Evolutionary conservation across 2,329 filamentous ascomycete genomes (phyloP), one percentile per base, ranked within the genome.

Genomic region (Aspergillus uvarum): DNA sequence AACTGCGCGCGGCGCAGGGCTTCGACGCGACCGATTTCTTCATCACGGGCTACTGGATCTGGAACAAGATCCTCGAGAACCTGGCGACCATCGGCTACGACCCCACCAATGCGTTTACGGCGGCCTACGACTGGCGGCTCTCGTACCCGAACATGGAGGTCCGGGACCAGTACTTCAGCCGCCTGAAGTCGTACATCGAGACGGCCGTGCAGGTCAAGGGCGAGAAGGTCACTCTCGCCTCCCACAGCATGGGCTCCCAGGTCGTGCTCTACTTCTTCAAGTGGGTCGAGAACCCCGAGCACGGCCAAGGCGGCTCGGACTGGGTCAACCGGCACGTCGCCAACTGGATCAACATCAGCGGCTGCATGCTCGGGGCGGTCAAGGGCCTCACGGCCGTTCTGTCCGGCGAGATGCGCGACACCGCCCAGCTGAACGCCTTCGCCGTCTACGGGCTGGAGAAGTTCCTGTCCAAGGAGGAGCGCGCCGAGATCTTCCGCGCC

Each of bases 31-130:
- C 95, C 11, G 95, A 99, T 77, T 99, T 99, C 71, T 81, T 81
- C 66, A 87, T 88, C 65, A 87, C 86, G 2, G 87, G 87, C 4
- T 99, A 99, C 78, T 99, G 95, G 95, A 98, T 99, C 62, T 97
- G 93, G 93, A 97, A 91, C 79, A 98, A 98, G 78, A 97, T 99
- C 62, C 83, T 99, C 53, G 95, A 99, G 78, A 99, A 99, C 71
- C 81, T 99, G 54, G 95, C 95, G 0, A 95, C 92, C 0, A 90
- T 99, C 60, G 95, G 95, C 14, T 99, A 99, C 74, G 95, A 99
- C 72, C 94, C 95, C 24, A 86, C 83, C 2, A 88, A 88, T 68
- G 86, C 86, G 0, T 88, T 87, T 65, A 87, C 86, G 0, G 86
- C 86, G 1, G 84, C 86, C 0, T 89, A 99, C 73, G 95, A 99